Base-by-base conservation (phyloP, 352 stramenopile species). In the Pythium oligandrum region DNA sequence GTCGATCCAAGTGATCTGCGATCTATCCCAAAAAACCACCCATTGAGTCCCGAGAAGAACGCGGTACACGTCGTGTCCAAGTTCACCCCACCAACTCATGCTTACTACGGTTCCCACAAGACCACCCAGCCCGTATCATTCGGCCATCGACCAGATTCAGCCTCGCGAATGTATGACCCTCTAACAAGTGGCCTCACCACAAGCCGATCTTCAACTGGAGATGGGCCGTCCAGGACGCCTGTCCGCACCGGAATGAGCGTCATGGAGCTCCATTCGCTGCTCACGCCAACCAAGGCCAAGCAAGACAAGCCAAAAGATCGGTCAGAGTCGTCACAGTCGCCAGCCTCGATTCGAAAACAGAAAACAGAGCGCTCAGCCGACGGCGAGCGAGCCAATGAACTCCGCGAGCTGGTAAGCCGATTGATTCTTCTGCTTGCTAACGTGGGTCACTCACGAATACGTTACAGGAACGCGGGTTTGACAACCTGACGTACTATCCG, bases 111-210 rank as follows among this genome's bases (percentile, higher is more conserved):
- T 35, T 47, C 52, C 1, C 60, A 63, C n/a, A 53, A 77, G 38
- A 70, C 71, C 2, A 75, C 68, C 8, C 68, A 85, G 49, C 58
- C 69, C 12, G 66, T 84, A 55, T 83, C 72, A 0, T 93, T 93
- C 46, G 83, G 80, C 35, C 83, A 93, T 57, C 80, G 83, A 3
- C 83, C 78, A 43, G 60, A 70, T 75, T 90, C 82, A 4, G 82
- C 79, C 0, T 71, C 79, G 2, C 72, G 79, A 9, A 81, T 90
- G 73, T 93, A 88, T 51, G 67, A 89, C 34, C 78, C 80, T 4
- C 42, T 83, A 6, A 86, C 73, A 33, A 75, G 70, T 44, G 53
- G 44, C n/a, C 48, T 48, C 10, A 64, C 55, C 12, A 64, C 65
- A 37, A 59, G 40, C 31, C 38, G 46, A 6, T 47, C 48, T 40